Evolutionary conservation across 805 yeast species (phyloP).

Genomic region (Zygoascus biomembranicola): DNA sequence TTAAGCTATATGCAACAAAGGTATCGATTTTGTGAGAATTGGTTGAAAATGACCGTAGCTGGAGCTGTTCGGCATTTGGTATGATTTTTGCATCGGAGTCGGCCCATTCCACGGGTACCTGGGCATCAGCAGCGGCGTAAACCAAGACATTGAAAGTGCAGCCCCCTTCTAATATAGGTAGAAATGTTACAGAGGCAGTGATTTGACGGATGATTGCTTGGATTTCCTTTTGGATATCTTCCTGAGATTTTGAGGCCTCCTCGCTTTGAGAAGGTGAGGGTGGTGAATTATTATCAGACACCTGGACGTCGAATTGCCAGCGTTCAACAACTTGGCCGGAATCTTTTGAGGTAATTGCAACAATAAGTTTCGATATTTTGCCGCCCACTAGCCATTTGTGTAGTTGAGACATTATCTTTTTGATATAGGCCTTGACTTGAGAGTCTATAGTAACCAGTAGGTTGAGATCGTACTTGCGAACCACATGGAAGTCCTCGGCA

Average conservation of each 20-base stretch:
- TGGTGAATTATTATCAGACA: slow-evolving; percentile 18
- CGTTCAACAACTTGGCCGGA: slow-evolving; percentile 65
- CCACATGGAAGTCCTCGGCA: slow-evolving; percentile 70
- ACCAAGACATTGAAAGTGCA: slow-evolving; percentile 82
- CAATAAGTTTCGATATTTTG: slow-evolving; percentile 55
- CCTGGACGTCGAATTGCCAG: slow-evolving; percentile 74
- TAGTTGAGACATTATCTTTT: slow-evolving; percentile 58
- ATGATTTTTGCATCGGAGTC: slow-evolving; percentile 60
- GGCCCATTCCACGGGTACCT: slow-evolving; percentile 76
- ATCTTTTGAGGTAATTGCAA: slow-evolving; percentile 64
- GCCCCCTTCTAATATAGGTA: slow-evolving; percentile 61
- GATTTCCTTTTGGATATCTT: slow-evolving; percentile 62
- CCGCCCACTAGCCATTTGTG: slow-evolving; percentile 67
- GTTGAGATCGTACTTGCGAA: slow-evolving; percentile 71
- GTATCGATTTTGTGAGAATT: slow-evolving; percentile 64
- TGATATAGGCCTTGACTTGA: slow-evolving; percentile 63
- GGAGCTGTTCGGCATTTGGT: slow-evolving; percentile 56
- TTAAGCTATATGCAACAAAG: slow-evolving; percentile 49
- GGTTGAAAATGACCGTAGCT: slow-evolving; percentile 61
- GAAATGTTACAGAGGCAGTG: slow-evolving; percentile 76
- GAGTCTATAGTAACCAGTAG: slow-evolving; percentile 65
- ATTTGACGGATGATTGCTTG: slow-evolving; percentile 82
- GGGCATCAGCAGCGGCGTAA: slow-evolving; percentile 54
- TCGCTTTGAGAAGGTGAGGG: neutral
- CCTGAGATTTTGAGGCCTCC: slow-evolving; percentile 28